Conservation (phyloP, 495 filamentous ascomycete species). For the Endocarpon pusillum region DNA sequence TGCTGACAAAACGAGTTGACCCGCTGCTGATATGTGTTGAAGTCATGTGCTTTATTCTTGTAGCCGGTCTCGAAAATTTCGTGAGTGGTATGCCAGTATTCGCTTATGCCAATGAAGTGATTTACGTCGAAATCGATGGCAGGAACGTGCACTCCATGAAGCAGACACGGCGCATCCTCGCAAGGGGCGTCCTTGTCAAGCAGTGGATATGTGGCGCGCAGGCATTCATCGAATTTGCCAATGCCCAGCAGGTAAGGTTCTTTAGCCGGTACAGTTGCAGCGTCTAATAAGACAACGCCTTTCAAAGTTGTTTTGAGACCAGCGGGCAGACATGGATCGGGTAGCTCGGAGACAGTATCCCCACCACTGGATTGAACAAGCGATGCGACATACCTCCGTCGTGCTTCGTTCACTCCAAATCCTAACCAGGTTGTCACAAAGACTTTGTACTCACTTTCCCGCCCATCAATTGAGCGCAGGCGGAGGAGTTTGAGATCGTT, state of each 20-base stretch:
- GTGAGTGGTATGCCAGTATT: constrained; percentile 98
- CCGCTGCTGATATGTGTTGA: constrained; percentile 70
- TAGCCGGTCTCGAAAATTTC: constrained; percentile 73
- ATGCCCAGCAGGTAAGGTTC: constrained; percentile 53
- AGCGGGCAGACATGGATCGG: constrained; percentile 79
- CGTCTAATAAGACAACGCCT: constrained; percentile 31
- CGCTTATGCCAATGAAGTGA: constrained; percentile 93
- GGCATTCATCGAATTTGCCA: constrained; percentile 71
- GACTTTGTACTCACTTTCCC: constrained; percentile 59
- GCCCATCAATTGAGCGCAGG: constrained; percentile 64
- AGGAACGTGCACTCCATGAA: constrained; percentile 79
- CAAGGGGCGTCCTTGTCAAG: constrained; percentile 84
- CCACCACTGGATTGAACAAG: constrained; percentile 42
- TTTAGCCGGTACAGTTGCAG: constrained; percentile 12
- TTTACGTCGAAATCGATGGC: constrained; percentile 97
- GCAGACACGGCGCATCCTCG: constrained; percentile 63
- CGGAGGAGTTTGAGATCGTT: constrained; percentile 78
- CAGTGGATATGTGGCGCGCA: constrained; percentile 64
- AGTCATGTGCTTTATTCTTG: constrained; percentile 78
- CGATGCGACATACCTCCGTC: constrained; percentile 58
- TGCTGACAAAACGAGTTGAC: constrained; percentile 75
- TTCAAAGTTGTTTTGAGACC: constrained; percentile 49
- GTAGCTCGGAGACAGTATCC: constrained; percentile 42
- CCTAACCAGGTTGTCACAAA: constrained; percentile 96
- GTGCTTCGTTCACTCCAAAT: constrained; percentile 84